Conservation (phyloP, 73 alveolate species). For the Uronychia setigera region DNA sequence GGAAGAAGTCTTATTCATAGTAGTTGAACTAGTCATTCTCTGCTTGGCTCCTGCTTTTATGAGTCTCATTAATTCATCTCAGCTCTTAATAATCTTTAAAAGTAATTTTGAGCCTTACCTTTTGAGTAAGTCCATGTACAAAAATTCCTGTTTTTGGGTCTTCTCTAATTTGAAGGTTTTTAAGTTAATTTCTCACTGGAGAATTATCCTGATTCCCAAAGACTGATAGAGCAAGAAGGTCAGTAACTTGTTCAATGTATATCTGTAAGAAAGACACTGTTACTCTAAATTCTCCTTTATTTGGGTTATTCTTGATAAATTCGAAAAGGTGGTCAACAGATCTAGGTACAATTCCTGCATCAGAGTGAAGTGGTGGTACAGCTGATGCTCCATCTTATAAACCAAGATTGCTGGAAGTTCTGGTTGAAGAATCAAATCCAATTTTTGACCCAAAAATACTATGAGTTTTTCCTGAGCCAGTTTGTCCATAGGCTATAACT, state of each 20-base stretch:
- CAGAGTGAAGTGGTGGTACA: slow-evolving; percentile 29
- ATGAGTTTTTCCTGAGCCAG: slow-evolving; percentile 90
- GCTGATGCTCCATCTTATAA: background rate
- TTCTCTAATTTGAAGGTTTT: slow-evolving; percentile 78
- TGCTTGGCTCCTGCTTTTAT: slow-evolving; percentile 76
- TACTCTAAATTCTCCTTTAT: slow-evolving; percentile 80
- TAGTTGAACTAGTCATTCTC: slow-evolving; percentile 82
- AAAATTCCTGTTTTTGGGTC: slow-evolving; percentile 88
- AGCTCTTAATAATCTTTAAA: slow-evolving; percentile 65
- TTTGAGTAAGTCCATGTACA: slow-evolving; percentile 73
- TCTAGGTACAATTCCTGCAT: slow-evolving; percentile 91
- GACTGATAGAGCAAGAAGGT: slow-evolving; percentile 61
- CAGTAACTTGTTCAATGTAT: slow-evolving; percentile 92
- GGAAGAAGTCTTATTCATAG: slow-evolving; percentile 89
- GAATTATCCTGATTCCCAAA: background rate
- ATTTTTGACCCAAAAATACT: slow-evolving; percentile 79
- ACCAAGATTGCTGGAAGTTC: slow-evolving; percentile 45
- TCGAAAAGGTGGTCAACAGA: slow-evolving; percentile 88
- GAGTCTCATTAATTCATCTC: slow-evolving; percentile 63
- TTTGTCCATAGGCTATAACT: slow-evolving; percentile 92
- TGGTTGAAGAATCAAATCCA: slow-evolving; percentile 41
- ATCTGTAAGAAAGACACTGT: slow-evolving; percentile 89
- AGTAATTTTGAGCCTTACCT: background rate
- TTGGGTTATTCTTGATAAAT: slow-evolving; percentile 74
- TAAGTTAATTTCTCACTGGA: background rate